These are phyloP conservation scores for Pyrenophora teres DNA, from an alignment of 2,329 filamentous ascomycete species.

Conservation along the genomic window DNA sequence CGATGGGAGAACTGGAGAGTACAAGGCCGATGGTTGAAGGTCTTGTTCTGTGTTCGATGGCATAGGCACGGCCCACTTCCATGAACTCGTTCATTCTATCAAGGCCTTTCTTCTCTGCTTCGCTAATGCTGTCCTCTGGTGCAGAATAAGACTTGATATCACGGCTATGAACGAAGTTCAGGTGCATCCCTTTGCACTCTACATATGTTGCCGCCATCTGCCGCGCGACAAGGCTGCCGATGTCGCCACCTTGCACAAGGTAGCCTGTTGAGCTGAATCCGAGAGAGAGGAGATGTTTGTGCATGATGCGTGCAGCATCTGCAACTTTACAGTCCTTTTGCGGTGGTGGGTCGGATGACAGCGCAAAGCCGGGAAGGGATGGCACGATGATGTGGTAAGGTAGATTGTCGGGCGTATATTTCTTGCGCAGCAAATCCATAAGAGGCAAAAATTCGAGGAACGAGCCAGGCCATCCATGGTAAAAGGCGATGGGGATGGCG, in stretches of 20 bases:
- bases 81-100: constrained; percentile 48
- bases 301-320: constrained; percentile 53
- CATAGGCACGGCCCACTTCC: constrained; percentile 55
- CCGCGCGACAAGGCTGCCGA: constrained; percentile 55
- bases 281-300: constrained; percentile 58
- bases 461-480: constrained; percentile 62
- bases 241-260: constrained; percentile 62
- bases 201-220: constrained; percentile 50
- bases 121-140: constrained; percentile 27
- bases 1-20: constrained; percentile 59
- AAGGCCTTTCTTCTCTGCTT: constrained; percentile 48
- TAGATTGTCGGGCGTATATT: constrained; percentile 56
- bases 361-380: constrained; percentile 60
- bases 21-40: constrained; percentile 62
- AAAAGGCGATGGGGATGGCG: constrained; percentile 57
- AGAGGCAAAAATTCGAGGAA: constrained; percentile 62
- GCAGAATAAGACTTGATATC: constrained; percentile 20
- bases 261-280: constrained; percentile 58
- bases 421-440: constrained; percentile 52
- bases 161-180: constrained; percentile 37
- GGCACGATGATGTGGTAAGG: constrained; percentile 64
- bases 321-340: constrained; percentile 51
- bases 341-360: constrained; percentile 55
- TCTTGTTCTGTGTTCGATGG: constrained; percentile 58
- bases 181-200: constrained; percentile 54